Percentiles rank a stretch among this genome's conserved stretches.
Conservation (phyloP, 257 asterid genomes). For the Prunella vulgaris region DNA sequence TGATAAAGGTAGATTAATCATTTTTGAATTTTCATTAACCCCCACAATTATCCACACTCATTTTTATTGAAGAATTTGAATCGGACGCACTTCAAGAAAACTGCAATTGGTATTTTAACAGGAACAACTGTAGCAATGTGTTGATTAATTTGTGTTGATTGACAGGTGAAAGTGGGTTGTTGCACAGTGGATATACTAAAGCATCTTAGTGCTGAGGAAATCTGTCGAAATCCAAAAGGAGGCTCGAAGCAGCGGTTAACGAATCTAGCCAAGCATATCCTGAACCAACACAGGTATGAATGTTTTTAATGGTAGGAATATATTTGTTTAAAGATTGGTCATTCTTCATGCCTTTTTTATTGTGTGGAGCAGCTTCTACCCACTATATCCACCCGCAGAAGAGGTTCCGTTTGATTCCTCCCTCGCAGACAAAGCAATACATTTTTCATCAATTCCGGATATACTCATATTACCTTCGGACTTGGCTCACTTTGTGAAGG, state of each 20-base stretch:
- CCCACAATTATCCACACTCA: no score
- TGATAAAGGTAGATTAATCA: no score
- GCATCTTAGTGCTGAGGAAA: slow-evolving; percentile 95
- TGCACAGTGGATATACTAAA: slow-evolving; percentile 83
- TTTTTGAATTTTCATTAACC: no score
- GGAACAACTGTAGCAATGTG: no score
- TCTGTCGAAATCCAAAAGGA: slow-evolving; percentile 75
- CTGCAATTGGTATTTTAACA: neutral
- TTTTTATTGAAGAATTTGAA: no score
- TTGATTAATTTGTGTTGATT: no score
- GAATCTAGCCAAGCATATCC: slow-evolving; percentile 78
- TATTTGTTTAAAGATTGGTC: neutral
- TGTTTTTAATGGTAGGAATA: no score
- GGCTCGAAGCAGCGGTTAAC: slow-evolving; percentile 87
- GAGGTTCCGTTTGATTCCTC: slow-evolving; percentile 78
- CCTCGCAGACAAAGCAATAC: slow-evolving; percentile 71
- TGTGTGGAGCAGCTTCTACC: slow-evolving; percentile 71
- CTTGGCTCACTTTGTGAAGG: slow-evolving; percentile 84
- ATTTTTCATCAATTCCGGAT: slow-evolving; percentile 66
- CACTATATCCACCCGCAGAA: slow-evolving; percentile 93
- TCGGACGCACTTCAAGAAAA: no score
- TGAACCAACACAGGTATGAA: slow-evolving; percentile 73
- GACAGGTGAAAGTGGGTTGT: slow-evolving; percentile 79
- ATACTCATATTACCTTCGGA: slow-evolving; percentile 90
- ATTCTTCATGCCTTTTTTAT: slow-evolving; percentile 1